phyloP scores from a whole-genome alignment of 2,329 filamentous ascomycete genomes.

The Fusarium kyushuense region DNA sequence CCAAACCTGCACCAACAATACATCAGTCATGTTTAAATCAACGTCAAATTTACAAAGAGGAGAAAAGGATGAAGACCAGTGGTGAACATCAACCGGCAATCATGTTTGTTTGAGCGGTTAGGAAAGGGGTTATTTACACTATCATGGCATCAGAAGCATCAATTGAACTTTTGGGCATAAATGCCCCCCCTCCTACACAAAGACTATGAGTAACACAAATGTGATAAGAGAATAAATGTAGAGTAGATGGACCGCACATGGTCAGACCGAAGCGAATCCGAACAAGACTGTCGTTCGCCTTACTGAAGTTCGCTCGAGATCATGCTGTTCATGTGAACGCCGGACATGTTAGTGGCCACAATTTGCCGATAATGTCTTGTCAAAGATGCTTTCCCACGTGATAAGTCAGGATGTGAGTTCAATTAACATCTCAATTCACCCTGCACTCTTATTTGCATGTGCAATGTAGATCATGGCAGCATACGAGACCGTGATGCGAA shows the following conservation, averaged over 20 bases:
- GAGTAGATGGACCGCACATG: background rate
- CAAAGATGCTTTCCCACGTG: slow-evolving; percentile 8
- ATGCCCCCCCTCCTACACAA: background rate
- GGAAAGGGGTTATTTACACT: background rate
- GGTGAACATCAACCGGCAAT: background rate
- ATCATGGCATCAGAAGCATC: background rate
- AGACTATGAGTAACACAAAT: background rate
- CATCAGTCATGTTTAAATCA: background rate
- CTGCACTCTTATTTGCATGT: background rate
- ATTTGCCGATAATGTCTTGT: background rate
- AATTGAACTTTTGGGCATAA: fast-evolving
- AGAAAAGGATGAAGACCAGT: background rate
- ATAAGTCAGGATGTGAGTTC: slow-evolving; percentile 6
- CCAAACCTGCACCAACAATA: background rate
- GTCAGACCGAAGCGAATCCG: background rate
- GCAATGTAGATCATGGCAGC: background rate
- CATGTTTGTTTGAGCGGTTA: background rate
- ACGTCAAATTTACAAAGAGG: background rate
- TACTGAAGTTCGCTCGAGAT: background rate
- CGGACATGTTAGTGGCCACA: background rate
- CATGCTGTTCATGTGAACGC: background rate
- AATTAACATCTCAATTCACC: background rate
- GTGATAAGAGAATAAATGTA: background rate
- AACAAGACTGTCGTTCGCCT: background rate
- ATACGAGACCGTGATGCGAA: background rate